Evolutionary conservation across 1,139 yeast species (phyloP).

Genomic region (Zygoascus sp.): DNA sequence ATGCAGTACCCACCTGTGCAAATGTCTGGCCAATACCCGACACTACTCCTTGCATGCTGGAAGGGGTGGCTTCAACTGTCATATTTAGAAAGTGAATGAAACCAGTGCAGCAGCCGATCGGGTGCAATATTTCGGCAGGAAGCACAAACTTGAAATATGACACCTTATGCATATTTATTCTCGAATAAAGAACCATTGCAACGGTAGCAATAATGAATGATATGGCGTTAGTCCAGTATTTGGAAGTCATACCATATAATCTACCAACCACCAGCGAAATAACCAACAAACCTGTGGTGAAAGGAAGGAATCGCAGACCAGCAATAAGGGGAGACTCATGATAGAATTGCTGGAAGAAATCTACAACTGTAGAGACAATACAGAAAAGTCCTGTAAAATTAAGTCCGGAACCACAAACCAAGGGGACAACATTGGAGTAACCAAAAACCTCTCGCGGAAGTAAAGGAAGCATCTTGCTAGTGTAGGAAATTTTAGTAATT

Average conservation of each 20-base stretch:
- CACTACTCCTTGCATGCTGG: conserved; percentile 8
- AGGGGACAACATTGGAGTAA: conserved; percentile 1
- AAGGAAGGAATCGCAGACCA: conserved; percentile 1
- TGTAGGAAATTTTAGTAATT: not conserved
- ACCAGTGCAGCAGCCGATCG: not conserved
- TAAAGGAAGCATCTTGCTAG: conserved; percentile 5
- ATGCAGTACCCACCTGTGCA: conserved; percentile 7
- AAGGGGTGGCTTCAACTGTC: conserved; percentile 5
- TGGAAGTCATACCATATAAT: not conserved
- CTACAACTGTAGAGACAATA: not conserved
- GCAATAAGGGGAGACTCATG: not conserved
- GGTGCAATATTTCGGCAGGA: not conserved
- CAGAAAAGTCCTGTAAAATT: conserved; percentile 2
- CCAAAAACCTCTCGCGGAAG: conserved; percentile 3
- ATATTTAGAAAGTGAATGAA: conserved; percentile 7
- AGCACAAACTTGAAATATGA: conserved; percentile 7
- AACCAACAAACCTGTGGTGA: not conserved
- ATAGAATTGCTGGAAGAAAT: not conserved
- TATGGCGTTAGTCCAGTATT: not conserved
- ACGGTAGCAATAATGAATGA: not conserved
- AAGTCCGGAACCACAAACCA: not conserved
- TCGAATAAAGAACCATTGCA: not conserved
- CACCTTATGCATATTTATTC: not conserved
- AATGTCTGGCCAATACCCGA: conserved; percentile 5
- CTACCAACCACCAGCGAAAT: not conserved